Evolutionary conservation across 495 filamentous ascomycete genomes (phyloP).

Genomic region (Tuber indicum): DNA sequence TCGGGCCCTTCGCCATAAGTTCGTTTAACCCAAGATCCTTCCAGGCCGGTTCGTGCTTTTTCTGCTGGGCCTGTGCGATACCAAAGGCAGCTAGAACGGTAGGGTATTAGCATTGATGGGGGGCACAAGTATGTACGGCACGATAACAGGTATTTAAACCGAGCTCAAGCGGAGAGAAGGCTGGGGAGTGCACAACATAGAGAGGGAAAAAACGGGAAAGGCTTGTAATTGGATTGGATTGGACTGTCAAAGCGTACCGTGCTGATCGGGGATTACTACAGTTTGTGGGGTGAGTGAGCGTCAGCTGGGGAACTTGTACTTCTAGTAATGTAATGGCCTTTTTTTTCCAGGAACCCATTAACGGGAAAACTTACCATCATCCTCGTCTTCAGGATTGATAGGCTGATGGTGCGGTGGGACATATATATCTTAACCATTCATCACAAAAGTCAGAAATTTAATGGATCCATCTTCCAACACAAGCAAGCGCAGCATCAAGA

Average conservation of each 20-base stretch:
- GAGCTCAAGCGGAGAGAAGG: background rate
- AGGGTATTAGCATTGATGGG: background rate
- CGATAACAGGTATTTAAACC: background rate
- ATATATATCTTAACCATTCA: conserved; percentile 60
- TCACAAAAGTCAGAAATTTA: conserved; percentile 28
- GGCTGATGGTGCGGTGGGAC: conserved; percentile 85
- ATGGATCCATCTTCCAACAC: background rate
- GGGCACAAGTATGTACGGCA: background rate
- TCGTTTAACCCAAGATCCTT: conserved; percentile 73
- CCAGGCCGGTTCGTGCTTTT: conserved; percentile 67
- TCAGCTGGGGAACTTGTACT: background rate
- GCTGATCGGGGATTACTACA: conserved; percentile 79
- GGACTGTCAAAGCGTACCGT: conserved; percentile 43
- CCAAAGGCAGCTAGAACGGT: conserved; percentile 67
- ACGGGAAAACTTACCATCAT: conserved; percentile 53
- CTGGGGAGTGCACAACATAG: background rate
- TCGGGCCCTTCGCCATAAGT: conserved; percentile 58
- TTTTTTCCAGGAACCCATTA: background rate
- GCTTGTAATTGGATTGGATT: background rate
- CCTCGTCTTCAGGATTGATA: conserved; percentile 93
- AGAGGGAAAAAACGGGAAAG: background rate
- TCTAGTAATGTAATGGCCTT: too few relatives aligned
- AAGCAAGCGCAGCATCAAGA: background rate
- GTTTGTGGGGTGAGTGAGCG: background rate
- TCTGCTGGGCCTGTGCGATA: conserved; percentile 77